These are phyloP conservation scores for Lyophyllum shimeji DNA, from an alignment of 768 basidiomycete species.

Conservation along the genomic window DNA sequence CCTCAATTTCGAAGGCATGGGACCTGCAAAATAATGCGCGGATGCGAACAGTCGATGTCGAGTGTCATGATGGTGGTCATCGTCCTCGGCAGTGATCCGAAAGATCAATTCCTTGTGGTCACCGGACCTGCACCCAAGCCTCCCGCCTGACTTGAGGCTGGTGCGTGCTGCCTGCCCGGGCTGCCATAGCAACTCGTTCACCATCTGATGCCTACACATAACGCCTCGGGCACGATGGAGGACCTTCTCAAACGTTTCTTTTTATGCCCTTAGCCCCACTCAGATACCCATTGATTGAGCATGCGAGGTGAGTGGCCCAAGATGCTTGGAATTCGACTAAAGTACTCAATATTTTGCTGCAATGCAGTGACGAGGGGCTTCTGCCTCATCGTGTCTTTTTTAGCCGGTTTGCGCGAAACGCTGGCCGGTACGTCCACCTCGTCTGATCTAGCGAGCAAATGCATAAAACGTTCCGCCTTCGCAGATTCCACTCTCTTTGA, in stretches of 20 bases:
- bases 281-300: not conserved
- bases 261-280: constrained; percentile 3
- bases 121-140: no score
- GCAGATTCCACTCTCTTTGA: constrained; percentile 14
- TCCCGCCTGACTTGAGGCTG: no score
- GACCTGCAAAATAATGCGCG: not conserved
- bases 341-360: not conserved
- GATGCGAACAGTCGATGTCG: no score
- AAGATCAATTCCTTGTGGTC: not conserved
- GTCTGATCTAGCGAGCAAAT: not conserved
- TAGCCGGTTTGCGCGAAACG: constrained; percentile 9
- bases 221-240: not conserved
- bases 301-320: constrained; percentile 8
- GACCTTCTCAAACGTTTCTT: not conserved
- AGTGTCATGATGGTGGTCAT: not conserved
- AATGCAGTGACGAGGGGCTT: constrained; percentile 10
- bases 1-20: not conserved
- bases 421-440: constrained; percentile 9
- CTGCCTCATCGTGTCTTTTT: constrained; percentile 8
- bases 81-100: not conserved
- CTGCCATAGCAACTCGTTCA: constrained; percentile 10
- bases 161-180: no score
- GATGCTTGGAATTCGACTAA: no score
- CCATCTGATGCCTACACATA: constrained; percentile 3
- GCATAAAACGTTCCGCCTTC: not conserved